Evolutionary conservation across 208 protist species (phyloP), one percentile per base, ranked within the genome.

Genomic region (Trypanosoma platydactyli): DNA sequence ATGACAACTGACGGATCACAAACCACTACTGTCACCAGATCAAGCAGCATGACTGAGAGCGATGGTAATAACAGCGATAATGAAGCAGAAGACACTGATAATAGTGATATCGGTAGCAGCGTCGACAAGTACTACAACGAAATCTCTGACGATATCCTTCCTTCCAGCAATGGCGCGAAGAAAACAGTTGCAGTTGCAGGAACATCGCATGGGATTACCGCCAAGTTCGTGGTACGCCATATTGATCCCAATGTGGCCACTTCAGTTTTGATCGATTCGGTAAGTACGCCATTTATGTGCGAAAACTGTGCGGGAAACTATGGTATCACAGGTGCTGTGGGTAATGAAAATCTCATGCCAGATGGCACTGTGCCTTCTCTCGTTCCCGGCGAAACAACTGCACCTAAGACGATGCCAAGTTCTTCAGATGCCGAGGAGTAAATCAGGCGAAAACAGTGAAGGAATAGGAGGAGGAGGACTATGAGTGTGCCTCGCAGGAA

Each of bases 11-110:
- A 64, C 24, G 52, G 45, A 24, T 54, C 64, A 22, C 73, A 59
- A 11, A 57, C 71, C 27, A 57, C 76, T 30, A 64, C 40, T 3
- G 68, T 42, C 13, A 35, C 27, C 1, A 64, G 70, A 50, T 53
- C 59, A 20, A 64, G 22, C 22, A 68, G 61, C 30, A 71, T 45
- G 9, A 11, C 6, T 59, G 40, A 11, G 7, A 24, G 13, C 16
- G 16, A 40, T 24, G 42, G 13, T 45, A 45, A 11, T 6, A 45
- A 42, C 53, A 42, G 42, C 27, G 24, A 35, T 16, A 53, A 29
- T n/a, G 22, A 29, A 6, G 38, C 46, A 3, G n/a, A 53, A 7
- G 35, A 24, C 12, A 22, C 50, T 13, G 46, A 64, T 35, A 9
- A 35, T 48, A 42, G 22, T 41, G 16, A 48, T 40, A 20, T 29